Percentiles rank a stretch among this genome's conserved stretches.
These are phyloP conservation scores for Phylloporus gajari DNA, from an alignment of 1,284 basidiomycete species.

Conservation along the genomic window DNA sequence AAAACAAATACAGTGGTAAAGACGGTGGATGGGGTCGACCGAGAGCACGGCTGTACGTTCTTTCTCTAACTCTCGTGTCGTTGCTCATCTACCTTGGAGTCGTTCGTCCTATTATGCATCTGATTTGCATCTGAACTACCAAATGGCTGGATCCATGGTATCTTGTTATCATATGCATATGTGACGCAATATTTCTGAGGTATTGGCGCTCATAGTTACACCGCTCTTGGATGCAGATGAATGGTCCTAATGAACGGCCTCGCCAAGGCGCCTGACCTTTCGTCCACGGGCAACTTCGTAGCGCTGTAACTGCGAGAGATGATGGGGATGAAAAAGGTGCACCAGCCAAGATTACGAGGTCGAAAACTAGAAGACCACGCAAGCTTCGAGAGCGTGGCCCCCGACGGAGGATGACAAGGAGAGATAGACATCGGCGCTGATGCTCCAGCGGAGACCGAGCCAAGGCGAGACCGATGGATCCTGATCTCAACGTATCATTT, in stretches of 20 bases:
- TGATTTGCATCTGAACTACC: conserved; percentile 10
- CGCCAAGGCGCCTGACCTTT: too few relatives aligned
- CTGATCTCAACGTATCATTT: too few relatives aligned
- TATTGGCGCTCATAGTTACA: conserved; percentile 35
- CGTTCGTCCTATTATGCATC: conserved; percentile 7
- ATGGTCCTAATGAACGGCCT: conserved; percentile 37
- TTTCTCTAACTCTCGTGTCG: conserved; percentile 18
- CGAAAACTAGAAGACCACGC: too few relatives aligned
- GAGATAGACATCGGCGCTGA: too few relatives aligned
- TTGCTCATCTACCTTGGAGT: conserved; percentile 33
- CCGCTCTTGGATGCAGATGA: conserved; percentile 39
- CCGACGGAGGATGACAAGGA: too few relatives aligned
- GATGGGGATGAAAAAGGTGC: too few relatives aligned
- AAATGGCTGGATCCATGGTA: conserved; percentile 19
- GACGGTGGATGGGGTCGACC: conserved; percentile 72
- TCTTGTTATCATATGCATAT: not conserved
- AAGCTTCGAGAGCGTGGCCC: too few relatives aligned
- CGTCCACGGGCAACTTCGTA: conserved; percentile 50
- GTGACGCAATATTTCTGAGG: conserved; percentile 25
- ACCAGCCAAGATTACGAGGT: too few relatives aligned
- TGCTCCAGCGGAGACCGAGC: too few relatives aligned
- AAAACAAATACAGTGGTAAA: conserved; percentile 80
- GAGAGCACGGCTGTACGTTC: conserved; percentile 76
- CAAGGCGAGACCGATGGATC: too few relatives aligned
- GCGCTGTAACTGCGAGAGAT: too few relatives aligned